These are phyloP conservation scores for Gossypium longicalyx DNA, from an alignment of 345 rosid genomes.

Conservation along the genomic window DNA sequence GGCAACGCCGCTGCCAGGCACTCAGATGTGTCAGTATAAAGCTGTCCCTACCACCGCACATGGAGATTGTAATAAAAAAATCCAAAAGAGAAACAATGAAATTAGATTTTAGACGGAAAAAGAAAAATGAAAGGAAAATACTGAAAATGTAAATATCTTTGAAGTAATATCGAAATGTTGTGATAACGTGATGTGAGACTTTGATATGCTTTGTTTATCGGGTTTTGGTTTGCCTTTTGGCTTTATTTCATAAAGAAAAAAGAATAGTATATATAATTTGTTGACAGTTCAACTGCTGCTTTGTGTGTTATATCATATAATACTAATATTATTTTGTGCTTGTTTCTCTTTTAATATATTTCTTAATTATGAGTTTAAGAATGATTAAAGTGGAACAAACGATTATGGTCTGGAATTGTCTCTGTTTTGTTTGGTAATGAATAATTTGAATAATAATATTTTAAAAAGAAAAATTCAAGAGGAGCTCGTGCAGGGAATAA, in stretches of 20 bases:
- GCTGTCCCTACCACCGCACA: conserved; percentile 1
- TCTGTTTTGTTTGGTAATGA: background rate
- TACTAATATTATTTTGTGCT: background rate
- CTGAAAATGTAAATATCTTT: conserved; percentile 10
- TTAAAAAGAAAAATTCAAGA: background rate
- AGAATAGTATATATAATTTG: background rate
- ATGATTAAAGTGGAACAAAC: background rate
- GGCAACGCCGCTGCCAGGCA: conserved; percentile 48
- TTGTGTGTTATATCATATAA: background rate
- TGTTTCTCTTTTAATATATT: background rate
- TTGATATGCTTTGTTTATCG: background rate
- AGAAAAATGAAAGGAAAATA: background rate
- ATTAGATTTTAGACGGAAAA: background rate
- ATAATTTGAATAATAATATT: background rate
- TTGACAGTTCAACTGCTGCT: background rate
- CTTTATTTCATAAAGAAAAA: background rate
- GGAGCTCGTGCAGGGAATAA: background rate
- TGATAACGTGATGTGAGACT: background rate
- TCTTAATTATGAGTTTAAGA: background rate
- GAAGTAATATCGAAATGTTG: background rate
- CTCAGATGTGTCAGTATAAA: conserved; percentile 37
- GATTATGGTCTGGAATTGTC: background rate
- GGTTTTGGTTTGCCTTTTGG: background rate
- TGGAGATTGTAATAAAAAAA: background rate
- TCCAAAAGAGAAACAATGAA: background rate